Conservation (phyloP, 1,284 basidiomycete genomes). For the Cryptococcus neoformans region DNA sequence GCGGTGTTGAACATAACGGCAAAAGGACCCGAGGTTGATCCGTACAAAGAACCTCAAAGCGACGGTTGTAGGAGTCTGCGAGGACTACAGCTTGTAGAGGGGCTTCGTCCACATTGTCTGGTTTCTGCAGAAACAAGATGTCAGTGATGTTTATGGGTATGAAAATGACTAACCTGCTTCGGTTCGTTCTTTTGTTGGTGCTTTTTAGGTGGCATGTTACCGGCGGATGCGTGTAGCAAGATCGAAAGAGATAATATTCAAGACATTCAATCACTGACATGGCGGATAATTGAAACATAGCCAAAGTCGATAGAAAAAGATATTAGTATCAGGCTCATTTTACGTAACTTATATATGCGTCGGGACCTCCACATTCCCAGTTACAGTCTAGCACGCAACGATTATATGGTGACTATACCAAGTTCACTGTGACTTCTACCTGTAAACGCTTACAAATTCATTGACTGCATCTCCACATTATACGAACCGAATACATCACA, state of each 20-base stretch:
- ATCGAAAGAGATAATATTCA: background rate
- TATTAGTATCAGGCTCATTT: background rate
- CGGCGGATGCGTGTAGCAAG: background rate
- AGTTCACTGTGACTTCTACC: too few species aligned
- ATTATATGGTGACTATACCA: too few species aligned
- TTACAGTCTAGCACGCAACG: too few species aligned
- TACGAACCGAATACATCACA: background rate
- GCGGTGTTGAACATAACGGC: slow-evolving; percentile 87
- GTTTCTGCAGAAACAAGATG: slow-evolving; percentile 22
- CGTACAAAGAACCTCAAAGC: slow-evolving; percentile 82
- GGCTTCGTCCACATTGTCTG: slow-evolving; percentile 60
- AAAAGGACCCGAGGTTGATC: slow-evolving; percentile 81
- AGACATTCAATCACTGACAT: background rate
- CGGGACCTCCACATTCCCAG: too few species aligned
- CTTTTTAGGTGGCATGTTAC: slow-evolving; percentile 43
- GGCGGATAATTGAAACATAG: background rate
- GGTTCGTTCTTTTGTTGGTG: slow-evolving; percentile 24
- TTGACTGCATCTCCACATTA: too few species aligned
- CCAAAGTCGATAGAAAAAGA: background rate
- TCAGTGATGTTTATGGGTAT: slow-evolving; percentile 12
- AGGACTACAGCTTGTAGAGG: slow-evolving; percentile 87
- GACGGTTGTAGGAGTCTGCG: slow-evolving; percentile 91
- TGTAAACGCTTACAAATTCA: too few species aligned
- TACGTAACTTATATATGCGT: too few species aligned
- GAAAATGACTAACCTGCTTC: slow-evolving; percentile 14